A percentile compares a stretch with the other conserved stretches of the same genome.
phyloP scores from a whole-genome alignment of 352 stramenopile species.

The Pythium graminicola region DNA sequence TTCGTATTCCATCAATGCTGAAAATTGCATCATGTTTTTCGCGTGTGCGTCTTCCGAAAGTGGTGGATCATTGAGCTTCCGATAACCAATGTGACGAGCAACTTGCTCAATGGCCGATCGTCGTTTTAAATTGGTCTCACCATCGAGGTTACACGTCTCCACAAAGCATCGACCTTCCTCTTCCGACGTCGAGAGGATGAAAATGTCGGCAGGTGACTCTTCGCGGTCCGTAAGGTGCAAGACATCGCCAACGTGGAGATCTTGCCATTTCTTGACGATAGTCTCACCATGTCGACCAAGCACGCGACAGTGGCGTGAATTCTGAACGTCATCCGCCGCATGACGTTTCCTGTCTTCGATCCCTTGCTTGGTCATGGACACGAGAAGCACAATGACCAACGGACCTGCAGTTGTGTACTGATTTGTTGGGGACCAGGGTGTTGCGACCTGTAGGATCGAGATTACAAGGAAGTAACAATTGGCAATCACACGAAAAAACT shows the following conservation, averaged over 20 bases:
- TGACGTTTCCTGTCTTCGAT: slow-evolving; percentile 66
- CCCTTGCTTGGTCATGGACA: slow-evolving; percentile 73
- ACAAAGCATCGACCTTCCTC: slow-evolving; percentile 73
- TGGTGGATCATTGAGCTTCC: slow-evolving; percentile 12
- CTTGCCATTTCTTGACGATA: slow-evolving; percentile 50
- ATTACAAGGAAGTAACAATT: slow-evolving; percentile 95
- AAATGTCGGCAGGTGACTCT: slow-evolving; percentile 83
- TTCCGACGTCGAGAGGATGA: slow-evolving; percentile 75
- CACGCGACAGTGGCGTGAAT: slow-evolving; percentile 44
- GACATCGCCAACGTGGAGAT: slow-evolving; percentile 72
- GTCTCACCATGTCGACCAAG: slow-evolving; percentile 23
- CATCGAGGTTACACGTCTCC: slow-evolving; percentile 83
- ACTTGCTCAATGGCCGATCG: slow-evolving; percentile 43
- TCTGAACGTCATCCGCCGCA: slow-evolving; percentile 56
- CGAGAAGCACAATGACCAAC: slow-evolving; percentile 61
- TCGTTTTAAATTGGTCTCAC: slow-evolving; percentile 86
- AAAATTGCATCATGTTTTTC: slow-evolving; percentile 25
- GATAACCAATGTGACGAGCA: slow-evolving; percentile 26
- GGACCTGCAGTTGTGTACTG: slow-evolving; percentile 63
- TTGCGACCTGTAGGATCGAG: slow-evolving; percentile 83
- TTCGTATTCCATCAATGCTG: slow-evolving; percentile 64
- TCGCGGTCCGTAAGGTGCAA: slow-evolving; percentile 75
- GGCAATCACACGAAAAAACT: slow-evolving; percentile 92
- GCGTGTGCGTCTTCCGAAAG: slow-evolving; percentile 32
- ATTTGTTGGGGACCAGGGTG: slow-evolving; percentile 60